phyloP scores from a whole-genome alignment of 225 moss, liverwort and hornwort genomes.

The Straminergon stramineum region DNA sequence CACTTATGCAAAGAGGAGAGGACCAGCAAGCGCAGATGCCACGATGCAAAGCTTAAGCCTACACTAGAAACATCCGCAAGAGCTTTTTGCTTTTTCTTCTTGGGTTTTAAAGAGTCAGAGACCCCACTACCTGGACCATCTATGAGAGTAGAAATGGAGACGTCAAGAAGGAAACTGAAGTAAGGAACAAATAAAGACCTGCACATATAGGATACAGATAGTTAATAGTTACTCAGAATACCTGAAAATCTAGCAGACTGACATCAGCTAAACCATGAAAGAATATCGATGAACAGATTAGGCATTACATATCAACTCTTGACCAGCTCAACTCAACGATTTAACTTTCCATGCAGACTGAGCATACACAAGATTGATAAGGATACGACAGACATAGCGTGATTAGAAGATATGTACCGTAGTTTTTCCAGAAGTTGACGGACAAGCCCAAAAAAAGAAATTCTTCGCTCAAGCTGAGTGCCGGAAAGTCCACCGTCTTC shows the following conservation, averaged over 20 bases:
- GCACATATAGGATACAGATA: not conserved
- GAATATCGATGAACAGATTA: not conserved
- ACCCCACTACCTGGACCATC: slow-evolving; percentile 18
- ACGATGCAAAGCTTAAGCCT: slow-evolving; percentile 42
- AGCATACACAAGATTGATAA: not conserved
- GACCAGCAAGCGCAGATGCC: slow-evolving; percentile 83
- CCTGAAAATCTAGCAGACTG: not conserved
- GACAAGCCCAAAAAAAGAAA: slow-evolving; percentile 81
- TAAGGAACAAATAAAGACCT: slow-evolving; percentile 98
- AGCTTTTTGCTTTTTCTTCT: slow-evolving; percentile 61
- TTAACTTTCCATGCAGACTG: not conserved
- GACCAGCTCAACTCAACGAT: not conserved
- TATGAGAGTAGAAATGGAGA: slow-evolving; percentile 57
- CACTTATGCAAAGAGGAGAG: slow-evolving; percentile 83
- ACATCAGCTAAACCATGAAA: not conserved
- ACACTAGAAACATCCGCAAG: not conserved
- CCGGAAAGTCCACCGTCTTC: slow-evolving; percentile 13
- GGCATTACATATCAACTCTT: not conserved
- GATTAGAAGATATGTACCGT: slow-evolving; percentile 27
- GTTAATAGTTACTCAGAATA: not conserved
- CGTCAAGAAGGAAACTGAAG: slow-evolving; percentile 71
- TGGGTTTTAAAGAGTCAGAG: slow-evolving; percentile 29
- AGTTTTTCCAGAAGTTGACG: slow-evolving; percentile 69
- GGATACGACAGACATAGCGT: not conserved
- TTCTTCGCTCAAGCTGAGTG: slow-evolving; percentile 44